Base-by-base conservation (phyloP, 208 protist genomes). In the Tritrichomonas musculus region DNA sequence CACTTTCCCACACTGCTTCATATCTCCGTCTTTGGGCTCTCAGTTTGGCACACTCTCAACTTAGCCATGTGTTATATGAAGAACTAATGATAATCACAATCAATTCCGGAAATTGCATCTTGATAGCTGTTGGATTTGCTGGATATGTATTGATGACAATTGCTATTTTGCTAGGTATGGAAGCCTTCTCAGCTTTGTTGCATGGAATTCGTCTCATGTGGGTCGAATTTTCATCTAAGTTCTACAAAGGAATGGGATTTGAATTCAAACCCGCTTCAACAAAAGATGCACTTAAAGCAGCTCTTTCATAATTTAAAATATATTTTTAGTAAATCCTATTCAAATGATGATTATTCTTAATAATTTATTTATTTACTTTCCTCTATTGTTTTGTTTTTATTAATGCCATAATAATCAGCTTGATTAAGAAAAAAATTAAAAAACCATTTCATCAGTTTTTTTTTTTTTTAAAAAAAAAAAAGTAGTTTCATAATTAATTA, bases 11-110 rank as follows among this genome's bases (percentile, higher is more conserved):
- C 96, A 99, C 99, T 39, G 99, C 99, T 4, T 99, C 98, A 22
- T 99, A 99, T 95, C 96, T 99, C 5, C 97, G 99, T 96, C 97
- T 99, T 39, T 99, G 99, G 99, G 99, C 99, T 44, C 97, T 99
- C 13, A 99, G 98, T 4, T 96, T 99, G 5, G 99, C 99, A 30
- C 99, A 99, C 96, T 98, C 98, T 41, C 88, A 92, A 41, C 33
- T 92, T 5, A 49, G n/a, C 20, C 33, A 92, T 1, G 88, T 92
- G 13, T 53, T 92, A 4, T 72, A 44, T 25, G 88, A 69, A 20
- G 13, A 92, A 64, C 4, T 55, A 5, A 30, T 92, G 20, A 4
- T 64, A 9, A 9, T 33, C 1, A 64, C 50, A 49, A 39, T 92
- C 14, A 69, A 64, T 25, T 22, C 33, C 1, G 47, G 20, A 9